phyloP scores from a whole-genome alignment of 345 rosid species.

The Stellera chamaejasme region DNA sequence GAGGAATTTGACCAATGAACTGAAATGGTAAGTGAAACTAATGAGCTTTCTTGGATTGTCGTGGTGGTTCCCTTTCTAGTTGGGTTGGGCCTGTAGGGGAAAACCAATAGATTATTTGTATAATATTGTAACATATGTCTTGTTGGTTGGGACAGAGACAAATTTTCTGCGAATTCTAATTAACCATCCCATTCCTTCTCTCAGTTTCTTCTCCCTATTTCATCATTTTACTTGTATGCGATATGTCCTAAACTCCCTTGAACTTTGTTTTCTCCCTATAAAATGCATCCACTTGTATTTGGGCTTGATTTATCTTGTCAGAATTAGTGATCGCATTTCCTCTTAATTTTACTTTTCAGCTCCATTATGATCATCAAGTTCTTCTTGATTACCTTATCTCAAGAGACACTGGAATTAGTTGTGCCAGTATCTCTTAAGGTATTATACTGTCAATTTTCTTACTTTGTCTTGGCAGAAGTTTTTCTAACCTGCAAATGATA shows the following conservation, averaged over 20 bases:
- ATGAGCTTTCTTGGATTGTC: no score
- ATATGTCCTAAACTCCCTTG: neutral
- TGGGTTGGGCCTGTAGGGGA: no score
- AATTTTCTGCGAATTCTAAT: no score
- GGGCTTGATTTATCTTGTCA: slow-evolving; percentile 3
- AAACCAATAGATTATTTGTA: no score
- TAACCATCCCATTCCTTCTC: no score
- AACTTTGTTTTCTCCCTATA: neutral
- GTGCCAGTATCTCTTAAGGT: slow-evolving; percentile 84
- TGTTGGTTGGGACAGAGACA: no score
- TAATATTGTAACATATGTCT: no score
- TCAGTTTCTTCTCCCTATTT: no score
- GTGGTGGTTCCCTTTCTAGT: no score
- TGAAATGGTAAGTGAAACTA: no score
- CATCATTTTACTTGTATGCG: no score
- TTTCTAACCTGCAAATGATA: slow-evolving; percentile 1
- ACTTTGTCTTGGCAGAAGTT: slow-evolving; percentile 1
- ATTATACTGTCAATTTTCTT: slow-evolving; percentile 12
- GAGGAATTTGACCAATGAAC: no score
- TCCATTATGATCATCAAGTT: slow-evolving; percentile 86
- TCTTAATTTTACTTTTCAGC: slow-evolving; percentile 26
- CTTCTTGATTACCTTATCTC: slow-evolving; percentile 93
- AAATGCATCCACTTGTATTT: slow-evolving; percentile 4
- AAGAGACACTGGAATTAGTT: slow-evolving; percentile 57
- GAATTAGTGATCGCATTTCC: slow-evolving; percentile 6